phyloP scores from a whole-genome alignment of 768 basidiomycete genomes.

The Pleurotus eryngii region DNA sequence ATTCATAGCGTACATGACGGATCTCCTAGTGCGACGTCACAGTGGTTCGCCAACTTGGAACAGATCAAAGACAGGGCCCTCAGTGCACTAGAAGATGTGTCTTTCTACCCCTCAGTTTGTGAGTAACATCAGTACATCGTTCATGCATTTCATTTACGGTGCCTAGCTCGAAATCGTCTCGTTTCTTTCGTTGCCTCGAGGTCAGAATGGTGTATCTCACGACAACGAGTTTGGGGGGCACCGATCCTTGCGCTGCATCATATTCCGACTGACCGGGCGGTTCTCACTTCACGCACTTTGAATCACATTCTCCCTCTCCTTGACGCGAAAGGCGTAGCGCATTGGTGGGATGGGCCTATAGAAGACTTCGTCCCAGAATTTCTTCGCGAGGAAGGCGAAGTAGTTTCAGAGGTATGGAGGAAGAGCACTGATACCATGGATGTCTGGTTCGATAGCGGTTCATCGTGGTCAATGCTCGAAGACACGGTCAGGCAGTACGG shows the following conservation, averaged over 20 bases:
- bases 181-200: constrained; percentile 82
- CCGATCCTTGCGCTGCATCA: constrained; percentile 90
- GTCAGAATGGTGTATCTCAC: constrained; percentile 98
- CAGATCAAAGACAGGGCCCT: constrained; percentile 77
- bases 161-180: constrained; percentile 79
- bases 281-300: constrained; percentile 64
- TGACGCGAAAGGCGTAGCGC: constrained; percentile 63
- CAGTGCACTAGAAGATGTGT: constrained; percentile 60
- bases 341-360: constrained; percentile 91
- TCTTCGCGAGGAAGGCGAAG: constrained; percentile 42
- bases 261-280: constrained; percentile 52
- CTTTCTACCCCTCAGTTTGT: constrained; percentile 80
- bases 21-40: constrained; percentile 76
- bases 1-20: neutral
- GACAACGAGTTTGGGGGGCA: constrained; percentile 96
- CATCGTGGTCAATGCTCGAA: constrained; percentile 82
- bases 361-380: constrained; percentile 75
- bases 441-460: constrained; percentile 98
- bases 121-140: constrained; percentile 10
- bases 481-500: constrained; percentile 30
- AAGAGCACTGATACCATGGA: constrained; percentile 97
- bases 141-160: neutral
- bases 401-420: constrained; percentile 47
- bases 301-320: constrained; percentile 77
- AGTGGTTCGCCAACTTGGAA: constrained; percentile 96